Conservation (phyloP, 2,329 filamentous ascomycete genomes). For the Aspergillus novoparasiticus region DNA sequence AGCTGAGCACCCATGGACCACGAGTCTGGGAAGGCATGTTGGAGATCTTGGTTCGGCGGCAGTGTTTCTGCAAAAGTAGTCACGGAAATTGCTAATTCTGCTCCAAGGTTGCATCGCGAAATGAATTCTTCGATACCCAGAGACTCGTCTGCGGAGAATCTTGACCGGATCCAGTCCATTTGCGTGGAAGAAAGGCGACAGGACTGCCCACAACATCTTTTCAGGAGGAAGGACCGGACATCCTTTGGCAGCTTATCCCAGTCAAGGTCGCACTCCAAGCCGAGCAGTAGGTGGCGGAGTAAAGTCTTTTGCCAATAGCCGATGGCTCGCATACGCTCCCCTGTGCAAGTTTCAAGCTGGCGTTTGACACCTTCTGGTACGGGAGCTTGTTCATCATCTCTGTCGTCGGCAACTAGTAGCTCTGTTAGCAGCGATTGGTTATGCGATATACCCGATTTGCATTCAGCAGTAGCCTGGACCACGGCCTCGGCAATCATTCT, state of each 20-base stretch:
- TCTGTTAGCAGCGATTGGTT: conserved; percentile 39
- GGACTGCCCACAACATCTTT: conserved; percentile 48
- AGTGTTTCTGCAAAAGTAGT: conserved; percentile 33
- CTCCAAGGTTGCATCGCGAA: conserved; percentile 53
- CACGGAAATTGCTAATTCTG: conserved; percentile 37
- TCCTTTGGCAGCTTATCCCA: conserved; percentile 55
- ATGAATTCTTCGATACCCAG: conserved; percentile 48
- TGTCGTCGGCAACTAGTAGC: conserved; percentile 34
- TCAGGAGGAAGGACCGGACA: conserved; percentile 49
- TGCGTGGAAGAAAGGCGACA: conserved; percentile 40
- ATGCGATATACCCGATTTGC: conserved; percentile 38
- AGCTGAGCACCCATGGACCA: conserved; percentile 31
- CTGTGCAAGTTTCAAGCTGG: conserved; percentile 29
- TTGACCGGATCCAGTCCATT: conserved; percentile 29
- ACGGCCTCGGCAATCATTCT: conserved; percentile 42
- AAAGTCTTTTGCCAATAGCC: conserved; percentile 41
- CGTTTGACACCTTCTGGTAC: conserved; percentile 20
- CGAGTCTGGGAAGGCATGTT: conserved; percentile 27
- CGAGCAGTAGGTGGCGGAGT: conserved; percentile 52
- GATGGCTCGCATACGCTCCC: conserved; percentile 30
- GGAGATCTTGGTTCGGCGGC: conserved; percentile 25
- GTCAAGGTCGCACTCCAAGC: conserved; percentile 52
- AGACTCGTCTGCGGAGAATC: conserved; percentile 47
- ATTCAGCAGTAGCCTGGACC: conserved; percentile 40
- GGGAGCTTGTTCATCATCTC: conserved; percentile 40